Percentiles rank a stretch among this genome's conserved stretches.
These are phyloP conservation scores for Limtongia smithiae DNA, from an alignment of 805 yeast genomes.

Conservation along the genomic window DNA sequence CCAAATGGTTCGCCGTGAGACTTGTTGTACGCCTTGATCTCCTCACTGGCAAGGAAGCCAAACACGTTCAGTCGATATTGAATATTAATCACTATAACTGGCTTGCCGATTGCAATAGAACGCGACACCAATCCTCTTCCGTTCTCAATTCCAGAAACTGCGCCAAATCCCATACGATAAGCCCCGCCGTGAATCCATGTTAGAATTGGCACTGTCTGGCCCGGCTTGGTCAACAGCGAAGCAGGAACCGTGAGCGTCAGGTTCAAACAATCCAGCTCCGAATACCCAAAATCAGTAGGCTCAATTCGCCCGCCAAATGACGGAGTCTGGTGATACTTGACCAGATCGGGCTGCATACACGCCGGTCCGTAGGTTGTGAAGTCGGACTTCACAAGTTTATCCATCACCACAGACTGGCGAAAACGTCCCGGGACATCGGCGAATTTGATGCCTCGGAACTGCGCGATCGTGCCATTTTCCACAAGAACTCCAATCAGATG, in stretches of 20 bases:
- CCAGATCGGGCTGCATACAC: slow-evolving; percentile 14
- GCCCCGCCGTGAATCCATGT: too few species aligned
- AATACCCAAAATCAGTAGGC: slow-evolving; percentile 1
- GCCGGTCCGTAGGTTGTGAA: slow-evolving; percentile 13
- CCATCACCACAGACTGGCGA: slow-evolving; percentile 11
- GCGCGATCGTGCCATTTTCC: slow-evolving; percentile 7
- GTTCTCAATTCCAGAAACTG: not conserved
- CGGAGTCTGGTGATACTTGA: slow-evolving; percentile 4
- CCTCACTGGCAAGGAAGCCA: slow-evolving; percentile 43
- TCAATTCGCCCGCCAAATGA: slow-evolving; percentile 17
- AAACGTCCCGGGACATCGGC: slow-evolving; percentile 11
- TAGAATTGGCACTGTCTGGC: too few species aligned
- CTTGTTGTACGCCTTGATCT: slow-evolving; percentile 38
- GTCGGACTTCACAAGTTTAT: not conserved
- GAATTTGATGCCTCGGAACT: slow-evolving; percentile 14
- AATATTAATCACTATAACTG: slow-evolving; percentile 41
- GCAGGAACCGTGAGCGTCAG: slow-evolving; percentile 17
- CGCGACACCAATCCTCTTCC: slow-evolving; percentile 15
- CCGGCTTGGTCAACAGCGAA: too few species aligned
- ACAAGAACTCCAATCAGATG: slow-evolving; percentile 6
- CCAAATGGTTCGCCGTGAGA: slow-evolving; percentile 23
- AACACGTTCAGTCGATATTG: slow-evolving; percentile 44
- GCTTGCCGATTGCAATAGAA: slow-evolving; percentile 29
- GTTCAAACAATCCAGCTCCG: slow-evolving; percentile 18
- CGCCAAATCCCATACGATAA: not conserved